Conservation (phyloP, 805 yeast species). For the Starmerella bacillaris region DNA sequence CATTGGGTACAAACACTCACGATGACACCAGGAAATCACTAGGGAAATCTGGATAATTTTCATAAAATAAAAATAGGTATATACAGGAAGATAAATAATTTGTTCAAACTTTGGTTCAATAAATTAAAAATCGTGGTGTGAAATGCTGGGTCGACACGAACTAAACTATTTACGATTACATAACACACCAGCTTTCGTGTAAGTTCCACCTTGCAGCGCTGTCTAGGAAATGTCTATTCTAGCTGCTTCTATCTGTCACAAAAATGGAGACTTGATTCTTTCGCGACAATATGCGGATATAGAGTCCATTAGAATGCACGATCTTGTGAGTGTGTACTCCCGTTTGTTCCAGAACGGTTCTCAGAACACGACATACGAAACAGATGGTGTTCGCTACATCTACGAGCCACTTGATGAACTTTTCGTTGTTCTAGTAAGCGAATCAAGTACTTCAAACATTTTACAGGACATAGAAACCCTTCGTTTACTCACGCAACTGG, state of each 20-base stretch:
- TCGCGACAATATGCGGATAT: slow-evolving; percentile 84
- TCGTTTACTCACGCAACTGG: slow-evolving; percentile 65
- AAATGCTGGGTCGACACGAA: too few species aligned
- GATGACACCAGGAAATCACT: too few species aligned
- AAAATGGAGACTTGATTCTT: slow-evolving; percentile 78
- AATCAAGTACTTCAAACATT: slow-evolving; percentile 68
- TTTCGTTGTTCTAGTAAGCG: slow-evolving; percentile 78
- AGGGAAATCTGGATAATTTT: too few species aligned
- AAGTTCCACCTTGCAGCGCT: too few species aligned
- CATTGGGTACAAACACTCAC: too few species aligned
- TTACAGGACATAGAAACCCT: slow-evolving; percentile 87
- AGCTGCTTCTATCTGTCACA: slow-evolving; percentile 88
- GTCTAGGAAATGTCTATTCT: slow-evolving; percentile 25
- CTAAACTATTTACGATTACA: too few species aligned
- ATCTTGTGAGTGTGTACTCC: slow-evolving; percentile 72
- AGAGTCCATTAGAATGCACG: slow-evolving; percentile 67
- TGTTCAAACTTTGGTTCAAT: too few species aligned
- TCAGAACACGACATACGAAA: slow-evolving; percentile 89
- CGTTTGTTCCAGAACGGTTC: slow-evolving; percentile 49
- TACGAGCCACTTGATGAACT: slow-evolving; percentile 92
- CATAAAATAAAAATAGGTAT: too few species aligned
- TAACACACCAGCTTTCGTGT: too few species aligned
- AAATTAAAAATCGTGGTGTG: too few species aligned
- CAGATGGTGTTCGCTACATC: slow-evolving; percentile 76
- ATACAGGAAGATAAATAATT: too few species aligned